These are phyloP conservation scores for Fusarium sp. DNA, from an alignment of 2,329 filamentous ascomycete genomes.

Conservation along the genomic window DNA sequence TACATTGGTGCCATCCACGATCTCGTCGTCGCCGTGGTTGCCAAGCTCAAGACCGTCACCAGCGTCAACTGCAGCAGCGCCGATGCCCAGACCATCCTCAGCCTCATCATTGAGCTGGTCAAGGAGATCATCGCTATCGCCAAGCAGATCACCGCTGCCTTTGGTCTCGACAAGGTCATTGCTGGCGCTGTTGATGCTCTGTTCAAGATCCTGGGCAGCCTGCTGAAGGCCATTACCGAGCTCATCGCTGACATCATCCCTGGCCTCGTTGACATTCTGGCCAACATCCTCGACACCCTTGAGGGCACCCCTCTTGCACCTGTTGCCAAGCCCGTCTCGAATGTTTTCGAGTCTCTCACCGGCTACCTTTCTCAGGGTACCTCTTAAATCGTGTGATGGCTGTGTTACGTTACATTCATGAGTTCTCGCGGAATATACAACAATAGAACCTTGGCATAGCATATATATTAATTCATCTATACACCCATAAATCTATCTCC, in stretches of 20 bases:
- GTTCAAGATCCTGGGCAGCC: conserved; percentile 21
- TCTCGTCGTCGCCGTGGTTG: conserved; percentile 17
- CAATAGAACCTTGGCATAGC: no score
- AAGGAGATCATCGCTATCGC: conserved; percentile 16
- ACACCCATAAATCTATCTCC: no score
- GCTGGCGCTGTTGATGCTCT: not conserved
- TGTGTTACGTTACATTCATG: not conserved
- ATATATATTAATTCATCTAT: no score
- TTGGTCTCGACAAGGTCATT: conserved; percentile 24
- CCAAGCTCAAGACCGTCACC: conserved; percentile 24
- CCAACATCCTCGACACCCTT: conserved; percentile 18
- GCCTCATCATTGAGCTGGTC: conserved; percentile 20
- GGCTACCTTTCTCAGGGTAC: conserved; percentile 14
- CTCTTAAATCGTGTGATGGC: not conserved
- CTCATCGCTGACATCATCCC: conserved; percentile 30
- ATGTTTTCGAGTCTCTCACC: conserved; percentile 7
- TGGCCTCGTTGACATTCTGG: conserved; percentile 19
- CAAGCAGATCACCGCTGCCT: conserved; percentile 8
- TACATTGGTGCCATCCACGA: conserved; percentile 13
- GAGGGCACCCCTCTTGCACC: conserved; percentile 17
- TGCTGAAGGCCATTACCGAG: conserved; percentile 14
- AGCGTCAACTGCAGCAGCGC: conserved; percentile 11
- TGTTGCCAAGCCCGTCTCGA: conserved; percentile 12
- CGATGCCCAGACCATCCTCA: conserved; percentile 25
- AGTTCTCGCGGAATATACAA: not conserved